Percentiles rank a stretch among this genome's conserved stretches.
Conservation (phyloP, 108 stramenopile genomes). For the Cyclotella sp. region DNA sequence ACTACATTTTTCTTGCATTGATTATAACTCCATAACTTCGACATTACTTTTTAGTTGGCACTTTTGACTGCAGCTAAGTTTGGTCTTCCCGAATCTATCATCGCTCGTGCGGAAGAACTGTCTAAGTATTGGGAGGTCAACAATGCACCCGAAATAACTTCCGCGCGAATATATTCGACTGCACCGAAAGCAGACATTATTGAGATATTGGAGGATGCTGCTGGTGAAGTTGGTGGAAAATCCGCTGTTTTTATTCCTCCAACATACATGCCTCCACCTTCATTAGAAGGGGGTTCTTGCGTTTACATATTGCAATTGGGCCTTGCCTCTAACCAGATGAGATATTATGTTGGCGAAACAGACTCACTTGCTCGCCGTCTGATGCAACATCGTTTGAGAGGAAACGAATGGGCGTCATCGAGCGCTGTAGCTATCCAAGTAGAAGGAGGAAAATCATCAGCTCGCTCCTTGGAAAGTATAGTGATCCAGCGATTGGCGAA, state of each 20-base stretch:
- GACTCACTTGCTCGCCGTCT: conserved; percentile 74
- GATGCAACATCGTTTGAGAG: conserved; percentile 70
- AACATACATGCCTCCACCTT: conserved; percentile 62
- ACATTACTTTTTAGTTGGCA: conserved; percentile 54
- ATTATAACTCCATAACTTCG: neutral
- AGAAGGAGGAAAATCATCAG: conserved; percentile 66
- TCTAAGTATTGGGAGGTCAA: conserved; percentile 31
- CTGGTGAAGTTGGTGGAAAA: conserved; percentile 6
- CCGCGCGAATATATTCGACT: neutral
- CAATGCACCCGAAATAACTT: neutral
- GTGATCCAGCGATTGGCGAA: conserved; percentile 71
- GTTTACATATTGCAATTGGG: conserved; percentile 80
- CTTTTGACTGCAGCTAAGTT: conserved; percentile 83
- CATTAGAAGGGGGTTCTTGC: conserved; percentile 78
- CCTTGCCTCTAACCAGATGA: conserved; percentile 9
- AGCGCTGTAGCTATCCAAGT: conserved; percentile 61
- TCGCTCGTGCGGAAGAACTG: conserved; percentile 76
- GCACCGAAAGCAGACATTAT: conserved; percentile 16
- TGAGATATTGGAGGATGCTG: conserved; percentile 38
- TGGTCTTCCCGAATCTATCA: conserved; percentile 73
- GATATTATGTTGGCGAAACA: conserved; percentile 90
- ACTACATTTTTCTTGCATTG: neutral
- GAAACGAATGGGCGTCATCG: conserved; percentile 50
- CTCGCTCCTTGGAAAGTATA: conserved; percentile 71
- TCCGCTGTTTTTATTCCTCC: conserved; percentile 58